Evolutionary conservation across 192 early-diverging fungal genomes (phyloP).

Genomic region (Podila epicladia): DNA sequence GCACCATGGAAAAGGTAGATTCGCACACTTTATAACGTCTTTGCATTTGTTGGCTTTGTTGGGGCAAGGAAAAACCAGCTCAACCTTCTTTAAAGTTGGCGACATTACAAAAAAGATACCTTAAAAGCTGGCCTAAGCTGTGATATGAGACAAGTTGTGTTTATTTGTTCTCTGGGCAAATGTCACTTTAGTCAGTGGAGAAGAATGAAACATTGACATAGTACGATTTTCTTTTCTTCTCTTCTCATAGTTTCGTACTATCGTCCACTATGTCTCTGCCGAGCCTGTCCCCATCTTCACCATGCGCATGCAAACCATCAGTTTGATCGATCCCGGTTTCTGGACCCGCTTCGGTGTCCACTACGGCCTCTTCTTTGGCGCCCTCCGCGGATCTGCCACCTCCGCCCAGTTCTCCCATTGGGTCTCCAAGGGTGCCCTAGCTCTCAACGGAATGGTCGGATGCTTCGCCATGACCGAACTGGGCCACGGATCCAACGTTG

Average conservation of each 20-base stretch:
- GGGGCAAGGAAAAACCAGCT: no score
- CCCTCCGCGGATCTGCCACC: conserved; percentile 84
- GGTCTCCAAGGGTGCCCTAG: conserved; percentile 80
- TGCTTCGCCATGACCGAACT: conserved; percentile 92
- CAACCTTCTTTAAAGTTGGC: not conserved
- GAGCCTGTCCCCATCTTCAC: conserved; percentile 72
- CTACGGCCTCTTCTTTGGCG: conserved; percentile 88
- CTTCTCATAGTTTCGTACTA: conserved; percentile 54
- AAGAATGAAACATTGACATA: not conserved
- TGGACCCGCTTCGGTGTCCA: conserved; percentile 94
- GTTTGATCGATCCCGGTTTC: conserved; percentile 81
- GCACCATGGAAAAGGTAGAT: conserved; percentile 84
- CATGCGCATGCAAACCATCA: conserved; percentile 77
- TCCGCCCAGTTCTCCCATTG: conserved; percentile 85
- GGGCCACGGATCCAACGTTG: conserved; percentile 86
- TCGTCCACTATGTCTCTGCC: conserved; percentile 72
- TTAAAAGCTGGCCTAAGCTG: not conserved
- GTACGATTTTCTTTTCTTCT: not conserved
- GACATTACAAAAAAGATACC: not conserved
- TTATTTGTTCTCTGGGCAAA: not conserved
- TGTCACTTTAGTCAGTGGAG: not conserved
- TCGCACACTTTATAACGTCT: not conserved
- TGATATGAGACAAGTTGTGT: not conserved
- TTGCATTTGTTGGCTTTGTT: no score
- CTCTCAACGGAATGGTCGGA: conserved; percentile 82